Evolutionary conservation across 2,329 filamentous ascomycete species (phyloP).

Genomic region (Calonectria montana): DNA sequence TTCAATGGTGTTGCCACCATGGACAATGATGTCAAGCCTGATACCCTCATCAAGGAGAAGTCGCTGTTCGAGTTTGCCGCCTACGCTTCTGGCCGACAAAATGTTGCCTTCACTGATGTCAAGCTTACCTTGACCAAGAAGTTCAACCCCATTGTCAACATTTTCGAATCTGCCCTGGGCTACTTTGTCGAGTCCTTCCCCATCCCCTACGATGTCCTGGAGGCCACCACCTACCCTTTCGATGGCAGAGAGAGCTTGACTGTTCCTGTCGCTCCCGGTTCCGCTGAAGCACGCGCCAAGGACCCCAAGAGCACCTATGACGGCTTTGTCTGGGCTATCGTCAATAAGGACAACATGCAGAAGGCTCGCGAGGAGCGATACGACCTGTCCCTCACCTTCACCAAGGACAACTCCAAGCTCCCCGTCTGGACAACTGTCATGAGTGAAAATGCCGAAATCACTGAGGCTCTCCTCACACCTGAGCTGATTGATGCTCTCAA

Average conservation of each 20-base stretch:
- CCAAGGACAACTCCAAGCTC: slow-evolving; percentile 92
- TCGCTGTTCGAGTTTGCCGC: slow-evolving; percentile 86
- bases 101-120: slow-evolving; percentile 90
- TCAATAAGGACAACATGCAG: slow-evolving; percentile 96
- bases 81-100: slow-evolving; percentile 92
- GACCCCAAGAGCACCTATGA: slow-evolving; percentile 79
- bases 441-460: slow-evolving; percentile 97
- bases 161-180: slow-evolving; percentile 74
- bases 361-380: slow-evolving; percentile 91
- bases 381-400: slow-evolving; percentile 91
- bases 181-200: slow-evolving; percentile 85
- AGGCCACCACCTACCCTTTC: slow-evolving; percentile 86
- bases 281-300: slow-evolving; percentile 64
- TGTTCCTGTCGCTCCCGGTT: slow-evolving; percentile 73
- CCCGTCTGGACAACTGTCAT: slow-evolving; percentile 92
- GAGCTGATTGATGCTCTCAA: slow-evolving; percentile 86
- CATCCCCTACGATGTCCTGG: slow-evolving; percentile 76
- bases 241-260: slow-evolving; percentile 89
- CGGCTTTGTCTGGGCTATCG: slow-evolving; percentile 92
- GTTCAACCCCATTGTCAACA: slow-evolving; percentile 78
- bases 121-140: slow-evolving; percentile 85
- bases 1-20: slow-evolving; percentile 71
- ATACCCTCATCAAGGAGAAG: slow-evolving; percentile 80
- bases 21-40: slow-evolving; percentile 54
- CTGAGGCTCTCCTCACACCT: slow-evolving; percentile 85